A percentile compares a stretch with the other conserved stretches of the same genome.
Evolutionary conservation across 352 stramenopile species (phyloP).

Genomic region (Globisporangium polare): DNA sequence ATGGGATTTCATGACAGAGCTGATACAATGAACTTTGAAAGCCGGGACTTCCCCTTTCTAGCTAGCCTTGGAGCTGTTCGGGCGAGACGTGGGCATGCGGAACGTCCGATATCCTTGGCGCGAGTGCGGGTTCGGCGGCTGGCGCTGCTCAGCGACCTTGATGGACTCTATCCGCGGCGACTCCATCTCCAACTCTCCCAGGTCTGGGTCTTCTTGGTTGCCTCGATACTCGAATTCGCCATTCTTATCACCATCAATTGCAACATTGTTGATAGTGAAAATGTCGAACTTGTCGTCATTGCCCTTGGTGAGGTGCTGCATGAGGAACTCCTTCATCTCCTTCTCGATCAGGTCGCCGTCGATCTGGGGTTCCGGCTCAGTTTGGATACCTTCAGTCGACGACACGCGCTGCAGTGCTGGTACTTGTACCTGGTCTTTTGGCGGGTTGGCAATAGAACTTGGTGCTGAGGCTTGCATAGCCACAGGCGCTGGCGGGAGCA

Average conservation of each 20-base stretch:
- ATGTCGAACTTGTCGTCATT: background rate
- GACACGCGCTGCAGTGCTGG: background rate
- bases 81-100: conserved; percentile 31
- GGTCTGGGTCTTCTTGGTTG: conserved; percentile 20
- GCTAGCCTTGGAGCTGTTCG: conserved; percentile 9
- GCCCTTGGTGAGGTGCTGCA: conserved; percentile 21
- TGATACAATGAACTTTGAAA: background rate
- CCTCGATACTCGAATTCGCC: background rate
- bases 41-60: background rate
- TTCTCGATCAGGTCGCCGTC: conserved; percentile 35
- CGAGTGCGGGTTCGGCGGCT: conserved; percentile 39
- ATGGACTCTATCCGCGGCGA: conserved; percentile 39
- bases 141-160: conserved; percentile 49
- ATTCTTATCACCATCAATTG: background rate
- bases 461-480: background rate
- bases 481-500: conserved; percentile 31
- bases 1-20: too few species aligned
- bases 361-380: conserved; percentile 19
- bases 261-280: background rate
- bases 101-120: conserved; percentile 50
- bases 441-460: background rate
- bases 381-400: background rate
- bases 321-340: conserved; percentile 59
- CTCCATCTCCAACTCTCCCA: conserved; percentile 21
- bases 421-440: background rate